phyloP scores from a whole-genome alignment of 2,329 filamentous ascomycete species.

The Apiospora phragmitis region DNA sequence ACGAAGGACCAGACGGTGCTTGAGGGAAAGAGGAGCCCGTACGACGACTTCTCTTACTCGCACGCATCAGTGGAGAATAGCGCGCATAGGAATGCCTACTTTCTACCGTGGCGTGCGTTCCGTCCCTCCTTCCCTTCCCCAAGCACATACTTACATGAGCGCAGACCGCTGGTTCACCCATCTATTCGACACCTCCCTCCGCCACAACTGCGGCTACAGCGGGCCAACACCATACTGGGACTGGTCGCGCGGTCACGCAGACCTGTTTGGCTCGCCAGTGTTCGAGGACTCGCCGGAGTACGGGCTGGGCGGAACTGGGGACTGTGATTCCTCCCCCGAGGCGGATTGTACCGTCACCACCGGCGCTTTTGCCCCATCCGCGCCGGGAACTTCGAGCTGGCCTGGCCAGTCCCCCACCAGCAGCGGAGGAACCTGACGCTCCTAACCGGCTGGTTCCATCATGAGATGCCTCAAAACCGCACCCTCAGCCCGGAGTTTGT shows the following conservation, averaged over 20 bases:
- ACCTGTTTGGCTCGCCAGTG: neutral
- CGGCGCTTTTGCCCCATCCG: neutral
- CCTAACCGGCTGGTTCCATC: neutral
- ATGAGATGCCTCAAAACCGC: neutral
- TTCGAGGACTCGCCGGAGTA: neutral
- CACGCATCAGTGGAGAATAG: neutral
- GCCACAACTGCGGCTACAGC: neutral
- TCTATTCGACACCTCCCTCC: neutral
- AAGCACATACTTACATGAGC: neutral
- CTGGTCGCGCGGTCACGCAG: neutral
- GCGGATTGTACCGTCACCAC: neutral
- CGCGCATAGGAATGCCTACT: neutral
- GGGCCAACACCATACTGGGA: neutral
- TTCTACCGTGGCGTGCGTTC: neutral
- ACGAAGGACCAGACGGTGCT: neutral
- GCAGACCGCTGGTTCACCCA: neutral
- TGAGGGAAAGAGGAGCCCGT: neutral
- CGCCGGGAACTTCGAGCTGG: neutral
- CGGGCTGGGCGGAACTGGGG: neutral
- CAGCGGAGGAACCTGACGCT: neutral
- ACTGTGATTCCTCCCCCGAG: neutral
- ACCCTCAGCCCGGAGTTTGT: neutral
- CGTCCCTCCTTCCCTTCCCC: neutral
- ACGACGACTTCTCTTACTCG: neutral
- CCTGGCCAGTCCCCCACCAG: neutral